Percentiles rank a stretch among this genome's conserved stretches.
Conservation (phyloP, 2,329 filamentous ascomycete genomes). For the Cephalotrichum gorgonifer region DNA sequence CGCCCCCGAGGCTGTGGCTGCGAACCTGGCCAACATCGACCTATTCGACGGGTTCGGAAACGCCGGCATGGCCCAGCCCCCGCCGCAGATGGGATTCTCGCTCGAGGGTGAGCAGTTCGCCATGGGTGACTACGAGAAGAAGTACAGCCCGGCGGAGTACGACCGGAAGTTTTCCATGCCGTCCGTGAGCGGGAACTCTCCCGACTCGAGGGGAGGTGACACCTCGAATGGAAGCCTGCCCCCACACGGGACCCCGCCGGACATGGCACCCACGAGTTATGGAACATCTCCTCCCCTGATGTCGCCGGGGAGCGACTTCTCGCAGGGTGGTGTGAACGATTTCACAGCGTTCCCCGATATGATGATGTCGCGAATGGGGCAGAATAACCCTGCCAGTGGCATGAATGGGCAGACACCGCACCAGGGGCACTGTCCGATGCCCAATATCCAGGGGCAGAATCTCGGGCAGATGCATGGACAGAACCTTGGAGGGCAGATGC, state of each 20-base stretch:
- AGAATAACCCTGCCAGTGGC: conserved; percentile 15
- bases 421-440: conserved; percentile 10
- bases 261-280: conserved; percentile 39
- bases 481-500: too few relatives aligned
- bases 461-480: not conserved
- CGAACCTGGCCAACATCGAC: conserved; percentile 43
- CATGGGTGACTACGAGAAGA: conserved; percentile 12
- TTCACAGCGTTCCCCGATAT: conserved; percentile 38
- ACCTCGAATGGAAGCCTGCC: conserved; percentile 18
- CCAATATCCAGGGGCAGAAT: not conserved
- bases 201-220: conserved; percentile 20
- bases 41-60: conserved; percentile 59
- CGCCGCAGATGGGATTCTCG: conserved; percentile 28
- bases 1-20: conserved; percentile 36
- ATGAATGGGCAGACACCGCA: conserved; percentile 13
- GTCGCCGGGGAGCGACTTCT: conserved; percentile 42
- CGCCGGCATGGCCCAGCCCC: conserved; percentile 47
- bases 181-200: conserved; percentile 22
- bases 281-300: conserved; percentile 42
- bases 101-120: conserved; percentile 36
- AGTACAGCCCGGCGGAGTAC: conserved; percentile 32
- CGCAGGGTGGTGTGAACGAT: conserved; percentile 29
- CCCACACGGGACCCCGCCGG: conserved; percentile 12
- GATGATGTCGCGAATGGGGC: conserved; percentile 38
- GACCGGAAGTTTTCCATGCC: conserved; percentile 24